A percentile compares a stretch with the other conserved stretches of the same genome.
Conservation (phyloP, 2,329 filamentous ascomycete species). For the Aulographum hederae region DNA sequence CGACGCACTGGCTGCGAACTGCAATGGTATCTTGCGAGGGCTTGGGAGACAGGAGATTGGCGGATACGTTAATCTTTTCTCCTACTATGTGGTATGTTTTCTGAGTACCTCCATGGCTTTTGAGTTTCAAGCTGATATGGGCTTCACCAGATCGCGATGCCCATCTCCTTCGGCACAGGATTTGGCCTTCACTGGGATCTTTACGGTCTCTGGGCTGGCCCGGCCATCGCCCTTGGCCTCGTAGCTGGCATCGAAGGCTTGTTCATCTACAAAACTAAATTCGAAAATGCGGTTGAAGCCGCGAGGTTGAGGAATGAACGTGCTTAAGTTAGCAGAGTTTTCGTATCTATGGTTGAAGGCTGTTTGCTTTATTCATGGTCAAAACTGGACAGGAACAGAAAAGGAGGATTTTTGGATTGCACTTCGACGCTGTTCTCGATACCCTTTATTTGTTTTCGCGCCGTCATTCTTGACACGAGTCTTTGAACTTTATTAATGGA, state of each 20-base stretch:
- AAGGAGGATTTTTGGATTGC: no score
- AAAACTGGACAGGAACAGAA: no score
- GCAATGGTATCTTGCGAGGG: constrained; percentile 71
- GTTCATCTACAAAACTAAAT: constrained; percentile 37
- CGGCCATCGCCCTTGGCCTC: constrained; percentile 25
- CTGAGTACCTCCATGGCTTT: neutral
- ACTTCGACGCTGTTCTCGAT: no score
- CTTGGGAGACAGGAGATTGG: constrained; percentile 80
- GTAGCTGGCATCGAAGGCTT: constrained; percentile 36
- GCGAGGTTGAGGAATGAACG: constrained; percentile 36
- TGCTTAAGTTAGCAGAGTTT: no score
- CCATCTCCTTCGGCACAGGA: constrained; percentile 59
- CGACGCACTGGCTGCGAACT: constrained; percentile 61
- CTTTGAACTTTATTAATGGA: no score
- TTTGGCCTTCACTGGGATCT: constrained; percentile 66
- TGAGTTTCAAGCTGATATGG: constrained; percentile 4
- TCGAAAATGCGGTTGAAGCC: constrained; percentile 40
- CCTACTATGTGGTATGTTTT: constrained; percentile 50
- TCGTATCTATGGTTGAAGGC: no score
- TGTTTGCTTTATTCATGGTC: no score
- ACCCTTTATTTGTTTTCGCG: no score
- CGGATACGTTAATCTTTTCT: constrained; percentile 70
- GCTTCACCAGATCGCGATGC: constrained; percentile 73
- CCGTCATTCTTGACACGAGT: no score
- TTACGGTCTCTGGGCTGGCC: constrained; percentile 63